Conservation (phyloP, 2,329 filamentous ascomycete species). For the Cadophora malorum region DNA sequence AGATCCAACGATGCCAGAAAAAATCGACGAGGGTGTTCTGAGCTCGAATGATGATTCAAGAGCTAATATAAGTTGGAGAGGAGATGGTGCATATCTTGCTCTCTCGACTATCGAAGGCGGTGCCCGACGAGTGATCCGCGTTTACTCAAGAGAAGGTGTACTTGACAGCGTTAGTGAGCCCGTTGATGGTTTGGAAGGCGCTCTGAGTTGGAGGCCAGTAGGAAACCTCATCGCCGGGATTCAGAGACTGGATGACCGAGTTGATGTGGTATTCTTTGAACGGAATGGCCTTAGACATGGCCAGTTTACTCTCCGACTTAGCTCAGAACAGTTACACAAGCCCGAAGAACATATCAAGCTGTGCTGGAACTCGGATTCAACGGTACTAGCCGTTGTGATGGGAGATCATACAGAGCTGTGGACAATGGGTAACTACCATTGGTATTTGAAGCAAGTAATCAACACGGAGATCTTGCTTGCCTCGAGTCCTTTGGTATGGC, state of each 20-base stretch:
- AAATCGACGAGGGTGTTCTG: slow-evolving; percentile 81
- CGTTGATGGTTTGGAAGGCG: slow-evolving; percentile 86
- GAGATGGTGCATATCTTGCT: slow-evolving; percentile 90
- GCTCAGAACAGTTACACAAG: slow-evolving; percentile 61
- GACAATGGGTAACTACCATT: slow-evolving; percentile 98
- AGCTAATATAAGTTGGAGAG: slow-evolving; percentile 86
- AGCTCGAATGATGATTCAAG: slow-evolving; percentile 75
- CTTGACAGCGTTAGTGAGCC: slow-evolving; percentile 95
- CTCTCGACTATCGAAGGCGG: slow-evolving; percentile 78
- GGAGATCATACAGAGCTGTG: slow-evolving; percentile 83
- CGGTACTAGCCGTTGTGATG: slow-evolving; percentile 82
- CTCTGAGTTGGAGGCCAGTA: slow-evolving; percentile 88
- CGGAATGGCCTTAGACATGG: slow-evolving; percentile 97
- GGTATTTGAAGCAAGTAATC: slow-evolving; percentile 95
- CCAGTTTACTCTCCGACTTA: slow-evolving; percentile 80
- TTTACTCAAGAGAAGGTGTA: slow-evolving; percentile 88
- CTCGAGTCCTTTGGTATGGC: slow-evolving; percentile 64
- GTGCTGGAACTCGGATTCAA: slow-evolving; percentile 92
- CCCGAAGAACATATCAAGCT: slow-evolving; percentile 67
- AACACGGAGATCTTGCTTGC: slow-evolving; percentile 50
- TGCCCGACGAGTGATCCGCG: slow-evolving; percentile 79
- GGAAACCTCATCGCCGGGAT: slow-evolving; percentile 92
- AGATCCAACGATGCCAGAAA: slow-evolving; percentile 94
- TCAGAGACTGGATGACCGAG: slow-evolving; percentile 70
- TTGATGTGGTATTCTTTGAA: slow-evolving; percentile 94